phyloP scores from a whole-genome alignment of 768 basidiomycete genomes.

The Xanthoconium purpureum region DNA sequence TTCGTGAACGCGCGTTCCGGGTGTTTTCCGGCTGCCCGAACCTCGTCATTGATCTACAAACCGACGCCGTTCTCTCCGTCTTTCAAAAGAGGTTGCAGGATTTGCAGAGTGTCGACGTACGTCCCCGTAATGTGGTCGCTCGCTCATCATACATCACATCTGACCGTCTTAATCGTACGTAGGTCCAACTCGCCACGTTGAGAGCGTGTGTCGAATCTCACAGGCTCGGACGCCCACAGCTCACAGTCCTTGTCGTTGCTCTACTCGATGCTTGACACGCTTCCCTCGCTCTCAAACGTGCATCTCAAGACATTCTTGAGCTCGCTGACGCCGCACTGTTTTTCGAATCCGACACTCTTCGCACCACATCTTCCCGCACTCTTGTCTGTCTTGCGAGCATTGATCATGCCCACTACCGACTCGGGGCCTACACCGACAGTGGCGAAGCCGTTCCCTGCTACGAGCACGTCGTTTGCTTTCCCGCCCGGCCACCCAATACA shows the following conservation, averaged over 20 bases:
- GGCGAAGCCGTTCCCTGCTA: slow-evolving; percentile 41
- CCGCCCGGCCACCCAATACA: slow-evolving; percentile 34
- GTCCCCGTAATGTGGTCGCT: slow-evolving; percentile 21
- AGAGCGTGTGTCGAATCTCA: slow-evolving; percentile 68
- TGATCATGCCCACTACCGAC: slow-evolving; percentile 62
- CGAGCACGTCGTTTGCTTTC: slow-evolving; percentile 38
- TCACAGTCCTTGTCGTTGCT: slow-evolving; percentile 61
- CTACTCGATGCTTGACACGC: slow-evolving; percentile 71
- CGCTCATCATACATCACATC: neutral
- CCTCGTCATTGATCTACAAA: slow-evolving; percentile 72
- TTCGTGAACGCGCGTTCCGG: slow-evolving; percentile 62
- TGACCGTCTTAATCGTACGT: neutral
- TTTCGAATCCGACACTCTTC: slow-evolving; percentile 69
- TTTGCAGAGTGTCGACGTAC: slow-evolving; percentile 57
- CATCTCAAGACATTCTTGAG: slow-evolving; percentile 65
- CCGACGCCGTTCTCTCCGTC: slow-evolving; percentile 62
- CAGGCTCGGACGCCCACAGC: slow-evolving; percentile 55
- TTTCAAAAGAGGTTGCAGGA: slow-evolving; percentile 71
- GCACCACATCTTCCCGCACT: slow-evolving; percentile 65
- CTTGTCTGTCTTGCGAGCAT: slow-evolving; percentile 63
- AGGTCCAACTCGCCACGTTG: slow-evolving; percentile 75
- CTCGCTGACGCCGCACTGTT: slow-evolving; percentile 67
- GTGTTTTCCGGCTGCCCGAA: slow-evolving; percentile 75
- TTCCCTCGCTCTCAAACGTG: slow-evolving; percentile 52
- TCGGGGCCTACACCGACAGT: slow-evolving; percentile 53